These are phyloP conservation scores for Davidsoniella neocaledoniae DNA, from an alignment of 2,329 filamentous ascomycete species.

Conservation along the genomic window DNA sequence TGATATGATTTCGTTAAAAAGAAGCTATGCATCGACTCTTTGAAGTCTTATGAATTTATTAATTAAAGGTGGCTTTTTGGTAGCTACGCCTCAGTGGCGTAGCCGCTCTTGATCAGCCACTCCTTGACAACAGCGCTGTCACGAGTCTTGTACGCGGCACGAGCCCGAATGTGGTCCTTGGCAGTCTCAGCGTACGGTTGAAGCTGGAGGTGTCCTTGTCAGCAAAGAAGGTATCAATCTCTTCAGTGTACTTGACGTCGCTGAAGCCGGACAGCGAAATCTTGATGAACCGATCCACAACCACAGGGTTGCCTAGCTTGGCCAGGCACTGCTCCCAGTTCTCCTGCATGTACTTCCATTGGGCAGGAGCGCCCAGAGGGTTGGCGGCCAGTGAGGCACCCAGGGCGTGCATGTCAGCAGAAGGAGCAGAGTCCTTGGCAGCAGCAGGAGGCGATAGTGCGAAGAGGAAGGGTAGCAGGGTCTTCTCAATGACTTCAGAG, in stretches of 20 bases:
- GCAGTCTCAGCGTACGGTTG: slow-evolving; percentile 72
- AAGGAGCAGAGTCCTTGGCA: slow-evolving; percentile 49
- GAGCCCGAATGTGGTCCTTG: slow-evolving; percentile 68
- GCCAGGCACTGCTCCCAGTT: slow-evolving; percentile 62
- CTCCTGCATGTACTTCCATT: slow-evolving; percentile 75
- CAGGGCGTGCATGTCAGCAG: slow-evolving; percentile 76
- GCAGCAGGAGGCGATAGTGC: slow-evolving; percentile 37
- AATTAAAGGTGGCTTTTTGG: not conserved
- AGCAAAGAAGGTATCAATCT: slow-evolving; percentile 73
- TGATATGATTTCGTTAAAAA: not conserved
- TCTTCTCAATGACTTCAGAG: slow-evolving; percentile 45
- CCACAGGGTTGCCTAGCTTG: slow-evolving; percentile 66
- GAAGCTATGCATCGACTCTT: not conserved
- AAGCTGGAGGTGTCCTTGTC: slow-evolving; percentile 74
- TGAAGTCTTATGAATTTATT: not conserved
- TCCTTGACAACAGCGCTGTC: slow-evolving; percentile 58
- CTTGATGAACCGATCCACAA: slow-evolving; percentile 78
- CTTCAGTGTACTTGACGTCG: slow-evolving; percentile 48
- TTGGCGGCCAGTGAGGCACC: slow-evolving; percentile 59
- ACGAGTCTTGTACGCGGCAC: slow-evolving; percentile 65
- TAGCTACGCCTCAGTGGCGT: slow-evolving; percentile 18
- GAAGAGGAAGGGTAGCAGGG: slow-evolving; percentile 63
- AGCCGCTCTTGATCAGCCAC: slow-evolving; percentile 50
- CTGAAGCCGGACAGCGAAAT: slow-evolving; percentile 65
- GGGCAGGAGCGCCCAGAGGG: slow-evolving; percentile 48